Base-by-base conservation (phyloP, 192 early-diverging fungal species). In the Coemansia aciculifera region DNA sequence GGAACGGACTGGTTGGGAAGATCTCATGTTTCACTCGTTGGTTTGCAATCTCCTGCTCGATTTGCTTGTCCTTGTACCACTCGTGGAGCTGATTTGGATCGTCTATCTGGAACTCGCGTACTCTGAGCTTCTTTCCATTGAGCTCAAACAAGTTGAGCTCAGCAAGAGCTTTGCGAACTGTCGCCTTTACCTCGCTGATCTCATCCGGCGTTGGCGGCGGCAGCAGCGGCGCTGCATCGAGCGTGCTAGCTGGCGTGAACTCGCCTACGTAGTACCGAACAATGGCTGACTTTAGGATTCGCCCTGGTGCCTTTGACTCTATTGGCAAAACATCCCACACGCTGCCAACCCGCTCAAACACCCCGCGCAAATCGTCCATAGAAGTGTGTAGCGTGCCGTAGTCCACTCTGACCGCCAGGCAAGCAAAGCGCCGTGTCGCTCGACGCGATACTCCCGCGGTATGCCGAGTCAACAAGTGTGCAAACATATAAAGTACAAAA, bases 261-360 rank as follows among this genome's bases (percentile, higher is more conserved):
- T 71, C 64, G 52, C 78, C 78, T 12, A 52, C 67, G 54, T 75
- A 81, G 66, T 75, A 81, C 43, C 69, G 66, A 3, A 81, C 78
- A 7, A 75, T 15, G 2, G 78, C 73, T n/a, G 43, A 60, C 12
- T 70, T 62, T n/a, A 75, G 39, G 29, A 60, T 63, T 29, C 59
- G 31, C 5, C 64, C 73, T 0, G 78, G 43, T 2, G 38, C 31
- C 8, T 44, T 63, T n/a, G 73, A 68, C 59, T 81, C 57, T 9
- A 75, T 24, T 15, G 59, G 69, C 19, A 67, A n/a, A 6, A 81
- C 56, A n/a, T 75, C 78, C 78, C 78, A 81, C 36, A 81, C 78
- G 2, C 69, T 75, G 64, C 78, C 78, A 10, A 66, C 68, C 0
- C 66, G 65, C 52, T 75, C 70, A 60, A 81, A 81, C 21, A 52